These are phyloP conservation scores for Kwoniella shandongensis DNA, from an alignment of 768 basidiomycete genomes.

Conservation along the genomic window DNA sequence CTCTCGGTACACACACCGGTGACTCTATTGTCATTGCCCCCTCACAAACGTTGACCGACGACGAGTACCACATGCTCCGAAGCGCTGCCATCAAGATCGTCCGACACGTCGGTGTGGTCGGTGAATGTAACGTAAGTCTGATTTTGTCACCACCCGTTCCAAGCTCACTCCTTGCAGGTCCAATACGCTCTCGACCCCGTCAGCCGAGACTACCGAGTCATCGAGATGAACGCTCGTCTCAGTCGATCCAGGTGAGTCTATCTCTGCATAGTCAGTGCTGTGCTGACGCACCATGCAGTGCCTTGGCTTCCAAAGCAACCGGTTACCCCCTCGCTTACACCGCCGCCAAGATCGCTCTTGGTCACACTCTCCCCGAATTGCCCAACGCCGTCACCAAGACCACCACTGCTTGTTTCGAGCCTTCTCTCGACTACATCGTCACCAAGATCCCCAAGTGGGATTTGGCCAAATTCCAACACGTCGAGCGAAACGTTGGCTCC, in stretches of 20 bases:
- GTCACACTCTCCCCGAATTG: conserved; percentile 93
- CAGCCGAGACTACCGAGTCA: conserved; percentile 92
- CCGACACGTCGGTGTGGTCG: conserved; percentile 60
- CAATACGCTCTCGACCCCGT: conserved; percentile 96
- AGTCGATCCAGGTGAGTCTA: conserved; percentile 67
- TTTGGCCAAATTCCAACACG: conserved; percentile 93
- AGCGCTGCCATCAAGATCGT: conserved; percentile 94
- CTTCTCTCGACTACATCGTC: conserved; percentile 97
- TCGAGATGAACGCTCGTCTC: conserved; percentile 90
- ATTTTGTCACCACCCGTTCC: background rate
- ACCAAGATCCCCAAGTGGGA: conserved; percentile 99
- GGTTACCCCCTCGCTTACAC: conserved; percentile 99
- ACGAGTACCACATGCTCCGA: conserved; percentile 98
- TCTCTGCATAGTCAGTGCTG: conserved; percentile 1
- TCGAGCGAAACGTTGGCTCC: conserved; percentile 90
- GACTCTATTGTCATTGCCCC: conserved; percentile 99
- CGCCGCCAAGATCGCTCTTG: conserved; percentile 96
- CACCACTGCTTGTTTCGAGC: conserved; percentile 98
- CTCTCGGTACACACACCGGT: conserved; percentile 96
- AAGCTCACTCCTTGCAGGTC: conserved; percentile 56
- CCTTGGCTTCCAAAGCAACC: conserved; percentile 96
- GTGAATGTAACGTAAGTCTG: conserved; percentile 52
- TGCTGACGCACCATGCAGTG: conserved; percentile 58
- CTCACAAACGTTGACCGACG: conserved; percentile 94
- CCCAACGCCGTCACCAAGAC: conserved; percentile 99